Conservation (phyloP, 441 rosid species). For the Populus tomentosa region DNA sequence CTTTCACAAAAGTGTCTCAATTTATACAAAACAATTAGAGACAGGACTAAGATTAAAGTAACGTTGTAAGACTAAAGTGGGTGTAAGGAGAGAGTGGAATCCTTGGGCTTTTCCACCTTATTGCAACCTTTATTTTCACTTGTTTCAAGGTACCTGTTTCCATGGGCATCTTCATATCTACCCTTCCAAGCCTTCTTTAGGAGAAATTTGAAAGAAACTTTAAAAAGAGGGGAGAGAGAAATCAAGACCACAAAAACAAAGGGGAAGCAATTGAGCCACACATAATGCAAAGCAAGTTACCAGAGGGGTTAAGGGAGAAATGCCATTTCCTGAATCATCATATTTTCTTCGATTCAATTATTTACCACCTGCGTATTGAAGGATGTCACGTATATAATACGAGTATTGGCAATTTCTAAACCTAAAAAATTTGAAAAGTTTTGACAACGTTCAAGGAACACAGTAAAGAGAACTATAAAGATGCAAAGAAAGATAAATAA, state of each 20-base stretch:
- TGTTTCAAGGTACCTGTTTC: slow-evolving; percentile 29
- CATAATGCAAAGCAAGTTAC: slow-evolving; percentile 13
- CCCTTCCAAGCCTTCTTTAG: slow-evolving; percentile 13
- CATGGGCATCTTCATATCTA: slow-evolving; percentile 20
- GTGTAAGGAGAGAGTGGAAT: slow-evolving; percentile 8
- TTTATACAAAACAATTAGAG: slow-evolving; percentile 18
- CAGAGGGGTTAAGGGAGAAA: background rate
- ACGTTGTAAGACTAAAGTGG: slow-evolving; percentile 10
- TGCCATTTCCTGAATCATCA: slow-evolving; percentile 1
- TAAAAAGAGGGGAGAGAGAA: background rate
- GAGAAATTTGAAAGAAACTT: slow-evolving; percentile 16
- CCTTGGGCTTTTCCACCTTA: slow-evolving; percentile 22
- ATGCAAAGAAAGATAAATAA: background rate
- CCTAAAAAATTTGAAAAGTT: background rate
- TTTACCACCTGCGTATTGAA: slow-evolving; percentile 37
- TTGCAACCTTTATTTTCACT: slow-evolving; percentile 24
- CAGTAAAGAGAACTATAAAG: slow-evolving; percentile 2
- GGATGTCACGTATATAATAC: background rate
- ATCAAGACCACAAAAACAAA: slow-evolving; percentile 17
- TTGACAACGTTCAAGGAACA: background rate
- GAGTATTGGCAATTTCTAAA: background rate
- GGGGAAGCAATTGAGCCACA: slow-evolving; percentile 15
- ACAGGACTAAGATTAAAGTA: slow-evolving; percentile 2
- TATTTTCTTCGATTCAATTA: slow-evolving; percentile 13
- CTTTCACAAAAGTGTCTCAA: slow-evolving; percentile 22